Evolutionary conservation across 768 basidiomycete genomes (phyloP).

Genomic region (Termitomyces sp.): DNA sequence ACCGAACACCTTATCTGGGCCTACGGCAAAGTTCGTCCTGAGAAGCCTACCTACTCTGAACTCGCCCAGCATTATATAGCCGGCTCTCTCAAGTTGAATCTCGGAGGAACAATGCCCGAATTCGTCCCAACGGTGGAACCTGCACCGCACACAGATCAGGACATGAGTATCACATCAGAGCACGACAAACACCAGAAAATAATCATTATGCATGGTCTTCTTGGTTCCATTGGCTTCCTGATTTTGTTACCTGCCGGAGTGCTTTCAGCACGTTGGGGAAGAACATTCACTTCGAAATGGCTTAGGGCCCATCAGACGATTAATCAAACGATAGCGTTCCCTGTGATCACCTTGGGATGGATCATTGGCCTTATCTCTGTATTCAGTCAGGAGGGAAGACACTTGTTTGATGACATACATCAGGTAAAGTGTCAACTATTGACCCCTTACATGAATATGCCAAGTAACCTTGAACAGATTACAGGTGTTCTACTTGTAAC

Average conservation of each 20-base stretch:
- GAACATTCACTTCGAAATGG: slow-evolving; percentile 49
- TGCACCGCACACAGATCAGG: slow-evolving; percentile 4
- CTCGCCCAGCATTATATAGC: slow-evolving; percentile 26
- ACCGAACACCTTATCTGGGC: slow-evolving; percentile 36
- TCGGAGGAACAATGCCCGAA: slow-evolving; percentile 24
- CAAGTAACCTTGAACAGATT: slow-evolving; percentile 27
- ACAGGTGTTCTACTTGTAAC: slow-evolving; percentile 47
- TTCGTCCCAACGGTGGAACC: slow-evolving; percentile 9
- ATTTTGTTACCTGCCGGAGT: slow-evolving; percentile 50
- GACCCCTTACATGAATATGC: not conserved
- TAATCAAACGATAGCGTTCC: slow-evolving; percentile 44
- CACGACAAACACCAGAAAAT: slow-evolving; percentile 33
- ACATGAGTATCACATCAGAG: not conserved
- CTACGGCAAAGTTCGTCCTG: slow-evolving; percentile 27
- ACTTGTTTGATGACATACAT: slow-evolving; percentile 36
- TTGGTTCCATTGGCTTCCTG: slow-evolving; percentile 51
- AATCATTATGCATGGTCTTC: slow-evolving; percentile 47
- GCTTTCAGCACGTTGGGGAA: slow-evolving; percentile 48
- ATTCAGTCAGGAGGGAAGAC: slow-evolving; percentile 25
- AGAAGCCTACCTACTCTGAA: slow-evolving; percentile 14
- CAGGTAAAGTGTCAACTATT: slow-evolving; percentile 26
- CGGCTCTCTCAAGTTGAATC: slow-evolving; percentile 30
- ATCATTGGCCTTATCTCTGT: slow-evolving; percentile 45
- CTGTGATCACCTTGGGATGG: slow-evolving; percentile 45
- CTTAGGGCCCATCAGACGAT: slow-evolving; percentile 49